Base-by-base conservation (phyloP, 495 filamentous ascomycete genomes). In the Penicillium paxilli region DNA sequence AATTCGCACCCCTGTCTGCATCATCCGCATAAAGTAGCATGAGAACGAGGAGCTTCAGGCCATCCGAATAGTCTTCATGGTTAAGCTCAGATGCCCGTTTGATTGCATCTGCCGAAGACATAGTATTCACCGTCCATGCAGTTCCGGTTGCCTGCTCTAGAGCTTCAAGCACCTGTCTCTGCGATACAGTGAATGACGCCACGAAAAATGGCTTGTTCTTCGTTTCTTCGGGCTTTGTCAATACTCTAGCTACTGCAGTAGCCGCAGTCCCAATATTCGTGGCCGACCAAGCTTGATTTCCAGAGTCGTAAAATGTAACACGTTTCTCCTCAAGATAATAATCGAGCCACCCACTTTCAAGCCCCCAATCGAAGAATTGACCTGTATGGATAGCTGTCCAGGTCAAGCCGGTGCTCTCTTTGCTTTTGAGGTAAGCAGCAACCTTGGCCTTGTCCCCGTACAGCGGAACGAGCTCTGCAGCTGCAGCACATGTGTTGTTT, bases 11-110 rank as follows among this genome's bases (percentile, higher is more conserved):
- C 22, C 46, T 48, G 2, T 48, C 26, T 22, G 17, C 28, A 48
- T 48, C 28, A 48, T 48, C 46, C 24, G 46, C 26, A 14, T 48
- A 48, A 2, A 48, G 46, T 1, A 48, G 46, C 46, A 48, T 48
- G 5, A 48, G 28, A 48, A 48, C 4, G 12, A 48, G 28, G 16
- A 48, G 28, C 46, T 48, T 48, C 46, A 35, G 19, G 8, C 46
- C 46, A 30, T 48, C 46, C 8, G 46, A 47, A 20, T 47, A 47
- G 24, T 47, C 44, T 28, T 47, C 33, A 11, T 28, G n/a, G 19
- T 35, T 19, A 35, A 35, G 46, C 46, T 22, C 28, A 5, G 17
- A n/a, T 9, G 28, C 28, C 46, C 22, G 30, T 19, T 33, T 48
- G 16, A 35, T 5, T n/a, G 46, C 46, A 48, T 48, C 46, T 30